These are phyloP conservation scores for Trypanosoma grayi DNA, from an alignment of 208 protist genomes.

Conservation along the genomic window DNA sequence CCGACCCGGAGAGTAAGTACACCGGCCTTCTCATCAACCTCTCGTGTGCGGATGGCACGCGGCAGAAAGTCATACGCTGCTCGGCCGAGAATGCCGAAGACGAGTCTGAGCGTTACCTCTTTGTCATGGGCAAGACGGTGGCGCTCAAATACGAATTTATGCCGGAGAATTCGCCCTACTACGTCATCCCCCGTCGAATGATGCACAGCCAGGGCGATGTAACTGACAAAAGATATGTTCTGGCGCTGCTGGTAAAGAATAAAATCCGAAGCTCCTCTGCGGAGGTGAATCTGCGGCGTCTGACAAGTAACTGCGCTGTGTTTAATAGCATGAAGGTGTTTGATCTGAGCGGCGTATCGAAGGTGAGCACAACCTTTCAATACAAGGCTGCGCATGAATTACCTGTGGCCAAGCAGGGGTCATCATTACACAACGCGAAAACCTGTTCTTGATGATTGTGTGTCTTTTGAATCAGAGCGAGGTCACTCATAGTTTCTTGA, in stretches of 20 bases:
- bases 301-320: constrained; percentile 28
- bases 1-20: background rate
- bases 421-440: constrained; percentile 36
- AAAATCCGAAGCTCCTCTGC: constrained; percentile 37
- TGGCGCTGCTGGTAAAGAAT: constrained; percentile 22
- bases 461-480: no score
- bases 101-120: constrained; percentile 23
- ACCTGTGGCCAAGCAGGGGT: constrained; percentile 31
- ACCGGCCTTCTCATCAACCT: no score
- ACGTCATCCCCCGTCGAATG: constrained; percentile 34
- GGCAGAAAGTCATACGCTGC: constrained; percentile 25
- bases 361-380: constrained; percentile 32
- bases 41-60: constrained; percentile 19
- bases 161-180: constrained; percentile 34
- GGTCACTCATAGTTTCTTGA: no score
- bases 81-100: constrained; percentile 36
- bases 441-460: no score
- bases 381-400: constrained; percentile 29
- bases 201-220: no score
- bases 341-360: constrained; percentile 12
- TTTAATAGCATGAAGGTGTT: constrained; percentile 41
- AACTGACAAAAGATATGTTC: no score
- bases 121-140: constrained; percentile 33
- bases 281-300: constrained; percentile 43
- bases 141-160: constrained; percentile 44